Evolutionary conservation across 1,284 basidiomycete genomes (phyloP).

Genomic region (Pseudozyma thailandica): DNA sequence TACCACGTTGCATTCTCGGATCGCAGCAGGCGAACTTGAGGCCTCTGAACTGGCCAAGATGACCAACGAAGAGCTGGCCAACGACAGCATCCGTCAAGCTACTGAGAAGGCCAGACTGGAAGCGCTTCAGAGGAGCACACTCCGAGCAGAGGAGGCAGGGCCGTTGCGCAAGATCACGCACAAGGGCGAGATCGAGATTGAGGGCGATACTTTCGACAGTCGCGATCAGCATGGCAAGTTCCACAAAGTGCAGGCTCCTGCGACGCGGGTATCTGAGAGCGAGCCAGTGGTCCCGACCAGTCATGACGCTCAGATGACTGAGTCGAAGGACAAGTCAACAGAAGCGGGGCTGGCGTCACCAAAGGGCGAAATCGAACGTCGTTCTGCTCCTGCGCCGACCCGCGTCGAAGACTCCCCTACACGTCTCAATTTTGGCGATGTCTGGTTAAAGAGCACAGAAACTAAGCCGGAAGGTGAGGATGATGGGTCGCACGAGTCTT

Average conservation of each 20-base stretch:
- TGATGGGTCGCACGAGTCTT: conserved; percentile 19
- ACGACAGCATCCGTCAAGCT: conserved; percentile 60
- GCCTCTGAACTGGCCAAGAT: conserved; percentile 57
- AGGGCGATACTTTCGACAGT: conserved; percentile 41
- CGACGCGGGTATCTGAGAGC: conserved; percentile 27
- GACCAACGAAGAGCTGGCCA: conserved; percentile 63
- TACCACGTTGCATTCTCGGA: conserved; percentile 57
- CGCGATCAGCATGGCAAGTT: conserved; percentile 37
- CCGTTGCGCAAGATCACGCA: conserved; percentile 67
- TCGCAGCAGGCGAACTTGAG: conserved; percentile 53
- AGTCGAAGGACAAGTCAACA: conserved; percentile 2
- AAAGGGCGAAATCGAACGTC: neutral
- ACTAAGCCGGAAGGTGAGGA: conserved; percentile 4
- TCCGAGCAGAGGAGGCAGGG: conserved; percentile 52
- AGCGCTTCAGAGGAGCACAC: conserved; percentile 57
- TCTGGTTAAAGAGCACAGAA: conserved; percentile 18
- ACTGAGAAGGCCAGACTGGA: conserved; percentile 62
- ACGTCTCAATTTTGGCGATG: conserved; percentile 32
- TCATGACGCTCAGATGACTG: neutral
- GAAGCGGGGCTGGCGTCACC: neutral
- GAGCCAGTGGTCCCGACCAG: conserved; percentile 15
- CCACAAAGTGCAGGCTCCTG: conserved; percentile 7
- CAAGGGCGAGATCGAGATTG: conserved; percentile 67
- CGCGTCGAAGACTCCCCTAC: conserved; percentile 15
- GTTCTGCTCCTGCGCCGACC: conserved; percentile 27